Evolutionary conservation across 192 early-diverging fungal species (phyloP), one percentile per base, ranked within the genome.

Genomic region (Thoreauomyces humboldtii): DNA sequence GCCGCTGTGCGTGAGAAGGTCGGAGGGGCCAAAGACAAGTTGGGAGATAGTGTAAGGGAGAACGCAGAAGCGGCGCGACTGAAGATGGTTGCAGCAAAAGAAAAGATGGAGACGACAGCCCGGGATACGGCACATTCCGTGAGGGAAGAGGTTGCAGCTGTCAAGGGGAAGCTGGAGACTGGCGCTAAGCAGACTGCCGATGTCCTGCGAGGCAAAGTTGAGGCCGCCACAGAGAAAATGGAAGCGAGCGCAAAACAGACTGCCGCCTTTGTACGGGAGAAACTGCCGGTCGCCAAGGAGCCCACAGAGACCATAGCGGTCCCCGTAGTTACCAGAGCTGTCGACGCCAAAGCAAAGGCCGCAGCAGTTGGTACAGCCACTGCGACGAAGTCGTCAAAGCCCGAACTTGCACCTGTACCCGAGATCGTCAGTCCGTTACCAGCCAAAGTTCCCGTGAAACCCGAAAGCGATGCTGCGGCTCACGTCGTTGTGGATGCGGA

Each of bases 271-370:
- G n/a, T n/a, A n/a, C n/a, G n/a, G n/a, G n/a, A n/a, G n/a, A n/a
- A n/a, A n/a, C n/a, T n/a, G n/a, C n/a, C 19, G 38, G 35, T 6
- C 4, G 57, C 43, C 27, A 71, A 59, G 25, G 63, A 60, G 45
- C 19, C 65, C 17, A 59, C 56, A 21, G 33, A 55, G 27, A 33
- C 37, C 33, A 59, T 55, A 59, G 48, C 56, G 21, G 33, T 7
- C 2, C 28, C 17, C 47, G 48, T 54, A 15, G 52, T 38, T 41
- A 46, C 46, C 32, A 33, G 38, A 0, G 69, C 43, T 29, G 65
- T 36, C 7, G 48, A 43, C 22, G 25, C 47, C 31, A 4, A 24
- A 35, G 57, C 22, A 5, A 57, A 57, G 7, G 34, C 17, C 15
- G 55, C 55, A 17, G 55, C 31, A 1, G 17, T 36, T 4, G 55